A percentile compares a stretch with the other conserved stretches of the same genome.
Conservation (phyloP, 1,284 basidiomycete species). For the Anthracocystis panici-leucophaei region DNA sequence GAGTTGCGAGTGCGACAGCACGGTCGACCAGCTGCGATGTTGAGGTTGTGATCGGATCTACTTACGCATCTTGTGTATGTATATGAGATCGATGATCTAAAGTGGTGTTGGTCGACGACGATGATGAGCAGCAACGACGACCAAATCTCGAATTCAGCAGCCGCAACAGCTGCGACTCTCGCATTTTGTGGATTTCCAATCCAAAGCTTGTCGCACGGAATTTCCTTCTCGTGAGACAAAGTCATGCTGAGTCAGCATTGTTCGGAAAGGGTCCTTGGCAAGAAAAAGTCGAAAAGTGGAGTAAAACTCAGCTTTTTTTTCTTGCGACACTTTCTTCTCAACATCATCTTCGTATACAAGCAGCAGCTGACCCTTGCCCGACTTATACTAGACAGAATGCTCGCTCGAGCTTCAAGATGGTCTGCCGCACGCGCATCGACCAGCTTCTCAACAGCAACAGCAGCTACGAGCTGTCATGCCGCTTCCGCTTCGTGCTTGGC, state of each 20-base stretch:
- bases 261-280: not conserved
- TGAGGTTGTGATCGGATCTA: not conserved
- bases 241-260: slow-evolving; percentile 29
- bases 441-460: slow-evolving; percentile 10
- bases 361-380: not conserved
- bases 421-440: slow-evolving; percentile 13
- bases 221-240: not conserved
- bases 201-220: slow-evolving; percentile 25
- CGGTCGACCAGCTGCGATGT: not conserved
- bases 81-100: slow-evolving; percentile 6
- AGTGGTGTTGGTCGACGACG: slow-evolving; percentile 22
- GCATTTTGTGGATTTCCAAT: slow-evolving; percentile 6
- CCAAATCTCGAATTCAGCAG: slow-evolving; percentile 4
- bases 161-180: not conserved
- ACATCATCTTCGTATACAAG: slow-evolving; percentile 1
- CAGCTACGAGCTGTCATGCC: not conserved
- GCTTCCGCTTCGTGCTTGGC: slow-evolving; percentile 18
- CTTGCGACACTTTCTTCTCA: slow-evolving; percentile 1
- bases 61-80: slow-evolving; percentile 35
- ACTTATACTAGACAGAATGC: slow-evolving; percentile 13
- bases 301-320: slow-evolving; percentile 18
- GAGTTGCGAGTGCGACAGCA: not conserved
- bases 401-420: slow-evolving; percentile 31
- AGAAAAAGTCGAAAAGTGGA: slow-evolving; percentile 23
- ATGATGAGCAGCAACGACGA: slow-evolving; percentile 11